A percentile compares a stretch with the other conserved stretches of the same genome.
These are phyloP conservation scores for Cadophora luteo-olivacea DNA, from an alignment of 2,329 filamentous ascomycete species.

Conservation along the genomic window DNA sequence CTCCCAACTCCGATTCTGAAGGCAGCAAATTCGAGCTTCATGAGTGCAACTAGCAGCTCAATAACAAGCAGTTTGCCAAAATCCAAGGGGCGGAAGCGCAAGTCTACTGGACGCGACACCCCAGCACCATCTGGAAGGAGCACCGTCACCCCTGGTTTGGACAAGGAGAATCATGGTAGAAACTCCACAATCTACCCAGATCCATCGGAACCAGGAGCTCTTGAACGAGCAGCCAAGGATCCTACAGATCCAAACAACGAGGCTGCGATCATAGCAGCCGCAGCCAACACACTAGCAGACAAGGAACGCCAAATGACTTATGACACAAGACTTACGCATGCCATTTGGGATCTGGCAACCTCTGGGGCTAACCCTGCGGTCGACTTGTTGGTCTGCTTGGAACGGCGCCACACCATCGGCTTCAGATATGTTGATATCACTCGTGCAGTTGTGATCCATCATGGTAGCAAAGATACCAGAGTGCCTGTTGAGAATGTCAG, in stretches of 20 bases:
- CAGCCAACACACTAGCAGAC: constrained; percentile 68
- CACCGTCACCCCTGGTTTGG: constrained; percentile 46
- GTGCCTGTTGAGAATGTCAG: constrained; percentile 94
- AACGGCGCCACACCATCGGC: constrained; percentile 88
- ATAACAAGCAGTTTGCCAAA: constrained; percentile 81
- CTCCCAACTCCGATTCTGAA: constrained; percentile 90
- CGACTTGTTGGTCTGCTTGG: constrained; percentile 89
- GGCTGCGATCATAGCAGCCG: constrained; percentile 51
- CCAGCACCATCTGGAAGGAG: constrained; percentile 44
- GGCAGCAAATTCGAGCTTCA: constrained; percentile 94
- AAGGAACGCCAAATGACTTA: constrained; percentile 78
- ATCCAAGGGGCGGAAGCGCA: constrained; percentile 67
- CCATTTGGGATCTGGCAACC: constrained; percentile 93
- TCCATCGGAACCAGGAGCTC: constrained; percentile 36
- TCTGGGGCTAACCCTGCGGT: constrained; percentile 92
- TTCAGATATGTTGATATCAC: constrained; percentile 98
- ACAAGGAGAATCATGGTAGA: constrained; percentile 43
- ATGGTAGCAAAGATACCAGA: constrained; percentile 86
- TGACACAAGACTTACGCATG: constrained; percentile 85
- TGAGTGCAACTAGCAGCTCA: constrained; percentile 88
- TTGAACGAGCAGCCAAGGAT: constrained; percentile 40
- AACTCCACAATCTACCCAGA: constrained; percentile 42
- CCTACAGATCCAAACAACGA: constrained; percentile 42
- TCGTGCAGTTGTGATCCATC: constrained; percentile 88
- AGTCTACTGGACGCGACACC: constrained; percentile 52